phyloP scores from a whole-genome alignment of 2,329 filamentous ascomycete species.

The Fusarium sp. region DNA sequence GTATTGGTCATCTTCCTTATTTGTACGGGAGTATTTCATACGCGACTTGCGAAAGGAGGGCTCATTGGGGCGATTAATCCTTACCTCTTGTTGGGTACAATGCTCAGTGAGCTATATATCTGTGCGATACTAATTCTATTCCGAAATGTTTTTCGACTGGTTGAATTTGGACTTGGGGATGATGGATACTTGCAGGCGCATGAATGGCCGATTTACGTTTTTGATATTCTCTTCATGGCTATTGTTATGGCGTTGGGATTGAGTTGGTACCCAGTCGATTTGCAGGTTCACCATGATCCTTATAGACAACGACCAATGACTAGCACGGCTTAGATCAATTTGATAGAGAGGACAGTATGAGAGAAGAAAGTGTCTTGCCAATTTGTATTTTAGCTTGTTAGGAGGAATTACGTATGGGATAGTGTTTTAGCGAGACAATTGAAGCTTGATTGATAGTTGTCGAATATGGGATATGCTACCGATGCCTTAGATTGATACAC shows the following conservation, averaged over 20 bases:
- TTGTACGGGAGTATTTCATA: not conserved
- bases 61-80: not conserved
- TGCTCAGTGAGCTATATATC: not conserved
- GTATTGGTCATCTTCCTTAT: not conserved
- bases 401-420: no score
- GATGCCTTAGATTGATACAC: rapidly evolving
- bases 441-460: not conserved
- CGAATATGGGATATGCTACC: not conserved
- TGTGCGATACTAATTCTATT: not conserved
- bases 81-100: not conserved
- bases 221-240: not conserved
- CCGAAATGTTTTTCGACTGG: not conserved
- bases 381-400: no score
- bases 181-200: not conserved
- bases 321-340: not conserved
- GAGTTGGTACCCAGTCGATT: not conserved
- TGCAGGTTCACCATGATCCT: not conserved
- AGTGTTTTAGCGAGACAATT: rapidly evolving
- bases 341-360: rapidly evolving
- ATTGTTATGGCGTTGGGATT: not conserved
- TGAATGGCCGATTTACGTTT: not conserved
- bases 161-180: not conserved
- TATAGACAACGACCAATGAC: not conserved
- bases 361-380: rapidly evolving
- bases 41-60: not conserved